A percentile compares a stretch with the other conserved stretches of the same genome.
Conservation (phyloP, 2,329 filamentous ascomycete genomes). For the Rosellinia necatrix region DNA sequence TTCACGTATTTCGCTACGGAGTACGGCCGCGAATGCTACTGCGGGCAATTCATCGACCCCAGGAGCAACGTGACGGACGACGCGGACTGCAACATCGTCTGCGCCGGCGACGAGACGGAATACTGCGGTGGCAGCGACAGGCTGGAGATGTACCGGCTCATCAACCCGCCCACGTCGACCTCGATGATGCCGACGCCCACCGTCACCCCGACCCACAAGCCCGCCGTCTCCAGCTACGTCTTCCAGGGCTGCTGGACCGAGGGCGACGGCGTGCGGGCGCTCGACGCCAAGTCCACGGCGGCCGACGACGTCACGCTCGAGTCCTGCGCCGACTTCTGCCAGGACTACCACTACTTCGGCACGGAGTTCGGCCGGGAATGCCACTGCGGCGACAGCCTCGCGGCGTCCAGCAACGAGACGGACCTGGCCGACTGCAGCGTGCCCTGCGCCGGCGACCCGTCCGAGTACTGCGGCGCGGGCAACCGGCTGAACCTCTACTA, state of each 20-base stretch:
- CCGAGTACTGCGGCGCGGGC: conserved; percentile 35
- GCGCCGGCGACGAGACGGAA: conserved; percentile 43
- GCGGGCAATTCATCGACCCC: conserved; percentile 43
- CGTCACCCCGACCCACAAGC: conserved; percentile 35
- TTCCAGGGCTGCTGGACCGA: conserved; percentile 50
- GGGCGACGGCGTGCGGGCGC: conserved; percentile 42
- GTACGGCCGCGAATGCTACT: conserved; percentile 48
- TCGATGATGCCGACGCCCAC: conserved; percentile 22
- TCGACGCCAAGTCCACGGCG: conserved; percentile 34
- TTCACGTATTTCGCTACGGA: conserved; percentile 47
- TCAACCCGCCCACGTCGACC: conserved; percentile 22
- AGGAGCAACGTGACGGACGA: conserved; percentile 41
- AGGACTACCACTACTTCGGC: conserved; percentile 28
- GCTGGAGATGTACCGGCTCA: conserved; percentile 44
- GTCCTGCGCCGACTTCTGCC: conserved; percentile 42
- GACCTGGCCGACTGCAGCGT: conserved; percentile 33
- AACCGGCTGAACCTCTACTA: conserved; percentile 34
- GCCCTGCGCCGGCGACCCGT: conserved; percentile 31
- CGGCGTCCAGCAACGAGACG: conserved; percentile 22
- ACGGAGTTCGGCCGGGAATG: conserved; percentile 36
- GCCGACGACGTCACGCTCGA: conserved; percentile 45
- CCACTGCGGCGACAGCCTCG: conserved; percentile 43
- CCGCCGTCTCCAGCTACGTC: conserved; percentile 40
- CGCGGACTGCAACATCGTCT: conserved; percentile 46
- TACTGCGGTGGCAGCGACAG: conserved; percentile 47